A percentile compares a stretch with the other conserved stretches of the same genome.
Evolutionary conservation across 106 monocot species (phyloP).

Genomic region (Apostasia ramifera): DNA sequence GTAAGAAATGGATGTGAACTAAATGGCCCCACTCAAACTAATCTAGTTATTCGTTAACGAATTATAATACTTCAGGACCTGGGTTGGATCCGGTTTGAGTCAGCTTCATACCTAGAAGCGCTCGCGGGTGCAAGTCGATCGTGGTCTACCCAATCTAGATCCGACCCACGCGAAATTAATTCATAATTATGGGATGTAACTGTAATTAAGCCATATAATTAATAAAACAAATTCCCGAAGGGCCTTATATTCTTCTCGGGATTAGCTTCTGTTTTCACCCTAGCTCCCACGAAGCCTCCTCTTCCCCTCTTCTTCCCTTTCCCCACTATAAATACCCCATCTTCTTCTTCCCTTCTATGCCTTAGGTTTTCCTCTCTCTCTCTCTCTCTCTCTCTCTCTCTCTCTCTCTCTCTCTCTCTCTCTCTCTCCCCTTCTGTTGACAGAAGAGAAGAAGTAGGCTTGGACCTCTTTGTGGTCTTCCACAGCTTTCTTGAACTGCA

Average conservation of each 20-base stretch:
- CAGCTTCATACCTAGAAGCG: too few species aligned
- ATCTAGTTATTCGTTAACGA: too few species aligned
- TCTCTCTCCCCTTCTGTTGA: too few species aligned
- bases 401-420: neutral
- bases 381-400: neutral
- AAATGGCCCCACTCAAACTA: too few species aligned
- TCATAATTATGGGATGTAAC: neutral
- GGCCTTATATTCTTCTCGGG: slow-evolving; percentile 4
- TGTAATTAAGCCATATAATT: neutral
- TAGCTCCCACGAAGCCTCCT: neutral
- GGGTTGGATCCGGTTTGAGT: too few species aligned
- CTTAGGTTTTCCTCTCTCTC: neutral
- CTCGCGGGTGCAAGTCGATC: too few species aligned
- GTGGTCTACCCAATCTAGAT: too few species aligned
- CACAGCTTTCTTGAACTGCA: slow-evolving; percentile 84
- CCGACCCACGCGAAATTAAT: neutral
- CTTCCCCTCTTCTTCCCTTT: neutral
- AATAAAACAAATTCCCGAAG: neutral
- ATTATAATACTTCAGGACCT: too few species aligned
- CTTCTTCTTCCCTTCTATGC: neutral
- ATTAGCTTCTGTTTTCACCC: slow-evolving; percentile 1
- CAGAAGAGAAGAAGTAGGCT: neutral
- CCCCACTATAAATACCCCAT: neutral
- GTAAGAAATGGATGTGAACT: too few species aligned
- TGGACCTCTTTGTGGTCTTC: slow-evolving; percentile 57